Percentiles rank a stretch among this genome's conserved stretches.
Conservation (phyloP, 2,329 filamentous ascomycete species). For the Pyrenophora seminiperda region DNA sequence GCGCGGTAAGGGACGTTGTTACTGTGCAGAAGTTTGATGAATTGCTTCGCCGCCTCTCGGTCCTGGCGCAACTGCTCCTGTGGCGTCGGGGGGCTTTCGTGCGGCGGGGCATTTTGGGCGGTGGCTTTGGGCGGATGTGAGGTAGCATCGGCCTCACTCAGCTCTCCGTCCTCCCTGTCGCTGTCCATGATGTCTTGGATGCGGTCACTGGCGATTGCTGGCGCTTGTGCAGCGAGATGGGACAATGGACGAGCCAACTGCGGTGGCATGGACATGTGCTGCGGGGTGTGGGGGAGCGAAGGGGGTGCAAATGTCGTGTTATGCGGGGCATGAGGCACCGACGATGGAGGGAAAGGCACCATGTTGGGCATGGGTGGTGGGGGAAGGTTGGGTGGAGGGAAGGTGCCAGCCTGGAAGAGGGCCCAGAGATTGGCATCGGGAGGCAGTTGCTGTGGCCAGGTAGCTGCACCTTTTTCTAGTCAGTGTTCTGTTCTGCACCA, state of each 20-base stretch:
- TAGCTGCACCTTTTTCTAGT: slow-evolving; percentile 17
- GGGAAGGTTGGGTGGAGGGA: slow-evolving; percentile 35
- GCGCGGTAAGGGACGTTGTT: slow-evolving; percentile 75
- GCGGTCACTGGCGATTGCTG: slow-evolving; percentile 27
- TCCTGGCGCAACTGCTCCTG: slow-evolving; percentile 25
- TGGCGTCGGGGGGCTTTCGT: slow-evolving; percentile 6
- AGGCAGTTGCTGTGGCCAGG: slow-evolving; percentile 31
- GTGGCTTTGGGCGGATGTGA: slow-evolving; percentile 24
- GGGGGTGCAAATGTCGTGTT: not conserved
- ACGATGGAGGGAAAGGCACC: slow-evolving; percentile 32
- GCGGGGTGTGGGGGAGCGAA: slow-evolving; percentile 24
- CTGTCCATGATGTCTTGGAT: slow-evolving; percentile 43
- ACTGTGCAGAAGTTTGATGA: slow-evolving; percentile 48
- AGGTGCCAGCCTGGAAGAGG: slow-evolving; percentile 32
- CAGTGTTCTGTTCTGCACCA: no score
- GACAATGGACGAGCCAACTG: slow-evolving; percentile 19
- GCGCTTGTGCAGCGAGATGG: slow-evolving; percentile 8
- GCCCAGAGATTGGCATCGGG: slow-evolving; percentile 42
- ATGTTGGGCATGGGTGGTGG: slow-evolving; percentile 15
- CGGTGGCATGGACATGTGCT: slow-evolving; percentile 21
- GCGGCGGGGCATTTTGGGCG: slow-evolving; percentile 6
- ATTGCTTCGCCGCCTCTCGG: slow-evolving; percentile 44
- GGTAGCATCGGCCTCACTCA: slow-evolving; percentile 62
- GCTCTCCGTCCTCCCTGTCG: slow-evolving; percentile 74
- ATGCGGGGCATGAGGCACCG: slow-evolving; percentile 26